Base-by-base conservation (phyloP, 2,329 filamentous ascomycete genomes). In the Neurospora sp. region DNA sequence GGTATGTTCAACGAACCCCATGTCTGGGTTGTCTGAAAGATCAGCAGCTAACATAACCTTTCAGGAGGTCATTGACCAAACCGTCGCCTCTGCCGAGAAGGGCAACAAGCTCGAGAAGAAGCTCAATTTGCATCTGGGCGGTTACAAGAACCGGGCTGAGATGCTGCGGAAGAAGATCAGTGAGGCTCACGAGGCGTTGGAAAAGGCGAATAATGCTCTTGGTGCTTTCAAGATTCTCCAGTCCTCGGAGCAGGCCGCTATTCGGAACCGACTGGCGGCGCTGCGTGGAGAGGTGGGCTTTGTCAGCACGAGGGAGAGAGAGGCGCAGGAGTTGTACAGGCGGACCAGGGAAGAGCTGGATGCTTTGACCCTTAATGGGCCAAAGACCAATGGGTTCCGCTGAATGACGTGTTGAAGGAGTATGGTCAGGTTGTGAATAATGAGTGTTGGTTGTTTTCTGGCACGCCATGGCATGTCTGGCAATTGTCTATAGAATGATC, bases 91-190 rank as follows among this genome's bases (percentile, higher is more conserved):
- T 0, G 96, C 94, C 2, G 90, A 95, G 75, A 87, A 90, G 70
- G 92, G 92, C 69, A 92, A 93, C 77, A 96, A 95, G 80, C 83
- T 97, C 1, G 94, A 98, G 81, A 97, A 97, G 86, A 97, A 96
- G 81, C 87, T 99, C n/a, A 85, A 86, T 0, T 84, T 97, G 69
- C 90, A 96, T 76, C 88, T 97, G 2, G 94, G 94, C 33, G 96
- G 96, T 15, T 99, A 99, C 81, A 90, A 94, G 78, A 89, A 93
- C 74, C 91, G 96, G 39, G 89, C 92, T 40, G 93, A 93, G 79
- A 89, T 88, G 74, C 85, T 99, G 36, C 87, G 89, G 28, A 86
- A 89, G 71, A 98, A 97, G 82, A 92, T 96, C 72, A 80, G 81
- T 19, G 91, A 93, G 73, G 92, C 93, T 1, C 87, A 89, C 36